Evolutionary conservation across 139 green algal genomes (phyloP).

Genomic region (Pseudopediastrum boryanum): DNA sequence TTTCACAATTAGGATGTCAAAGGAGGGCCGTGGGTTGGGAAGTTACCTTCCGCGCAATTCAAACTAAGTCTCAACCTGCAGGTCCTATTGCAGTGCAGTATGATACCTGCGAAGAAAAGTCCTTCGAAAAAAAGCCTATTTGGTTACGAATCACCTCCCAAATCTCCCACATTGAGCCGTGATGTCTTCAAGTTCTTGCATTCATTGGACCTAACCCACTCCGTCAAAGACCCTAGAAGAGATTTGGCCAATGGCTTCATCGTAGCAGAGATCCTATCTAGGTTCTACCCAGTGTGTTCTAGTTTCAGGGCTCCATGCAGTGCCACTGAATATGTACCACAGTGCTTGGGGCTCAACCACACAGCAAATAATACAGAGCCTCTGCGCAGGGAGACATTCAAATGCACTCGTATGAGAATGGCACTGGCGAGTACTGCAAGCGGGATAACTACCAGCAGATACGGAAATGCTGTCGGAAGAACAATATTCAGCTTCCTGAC

Average conservation of each 20-base stretch:
- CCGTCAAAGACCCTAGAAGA: conserved; percentile 48
- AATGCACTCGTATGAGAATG: conserved; percentile 70
- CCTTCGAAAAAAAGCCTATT: conserved; percentile 36
- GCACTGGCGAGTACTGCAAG: conserved; percentile 53
- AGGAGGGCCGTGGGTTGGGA: no score
- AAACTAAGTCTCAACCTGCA: not conserved
- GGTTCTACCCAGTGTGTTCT: conserved; percentile 60
- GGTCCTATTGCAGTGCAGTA: not conserved
- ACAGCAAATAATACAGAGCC: not conserved
- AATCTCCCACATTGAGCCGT: conserved; percentile 37
- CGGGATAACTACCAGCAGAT: conserved; percentile 67
- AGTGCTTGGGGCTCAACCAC: not conserved
- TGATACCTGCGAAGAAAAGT: not conserved
- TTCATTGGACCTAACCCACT: conserved; percentile 54
- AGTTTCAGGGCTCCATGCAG: not conserved
- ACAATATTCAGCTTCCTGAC: conserved; percentile 25
- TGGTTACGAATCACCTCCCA: conserved; percentile 58
- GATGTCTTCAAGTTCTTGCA: conserved; percentile 67
- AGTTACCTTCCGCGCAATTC: no score
- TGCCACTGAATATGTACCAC: no score
- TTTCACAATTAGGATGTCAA: no score
- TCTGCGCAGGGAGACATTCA: conserved; percentile 59
- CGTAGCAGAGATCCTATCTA: conserved; percentile 58
- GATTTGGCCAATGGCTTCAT: conserved; percentile 66
- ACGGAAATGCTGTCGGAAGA: not conserved